Percentiles rank a stretch among this genome's conserved stretches.
These are phyloP conservation scores for Chrysoporthe deuterocubensis DNA, from an alignment of 2,329 filamentous ascomycete species.

Conservation along the genomic window DNA sequence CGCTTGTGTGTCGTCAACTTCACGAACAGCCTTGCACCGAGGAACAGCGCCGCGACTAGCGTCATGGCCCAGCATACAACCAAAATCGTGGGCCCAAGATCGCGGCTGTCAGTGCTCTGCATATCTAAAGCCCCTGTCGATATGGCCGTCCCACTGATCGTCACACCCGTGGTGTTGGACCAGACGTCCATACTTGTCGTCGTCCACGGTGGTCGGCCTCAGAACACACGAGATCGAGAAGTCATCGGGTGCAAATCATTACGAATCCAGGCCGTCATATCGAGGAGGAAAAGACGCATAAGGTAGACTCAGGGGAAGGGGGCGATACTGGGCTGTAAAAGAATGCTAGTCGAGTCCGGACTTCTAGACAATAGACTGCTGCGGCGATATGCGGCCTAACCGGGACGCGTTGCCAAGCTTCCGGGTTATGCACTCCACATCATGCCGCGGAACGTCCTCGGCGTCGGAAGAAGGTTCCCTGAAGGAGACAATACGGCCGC, in stretches of 20 bases:
- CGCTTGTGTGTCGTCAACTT: constrained; percentile 7
- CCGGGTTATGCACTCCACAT: background rate
- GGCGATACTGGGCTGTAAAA: background rate
- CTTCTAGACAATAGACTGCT: background rate
- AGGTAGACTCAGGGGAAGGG: background rate
- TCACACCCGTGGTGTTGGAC: background rate
- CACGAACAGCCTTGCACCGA: background rate
- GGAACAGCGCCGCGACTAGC: background rate
- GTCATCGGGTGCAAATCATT: no score
- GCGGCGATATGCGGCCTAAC: background rate
- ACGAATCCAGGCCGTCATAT: background rate
- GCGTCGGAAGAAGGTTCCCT: background rate
- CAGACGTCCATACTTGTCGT: background rate
- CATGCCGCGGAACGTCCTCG: background rate
- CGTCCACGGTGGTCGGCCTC: background rate
- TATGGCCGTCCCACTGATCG: background rate
- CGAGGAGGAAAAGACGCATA: background rate
- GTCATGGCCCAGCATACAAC: constrained; percentile 11
- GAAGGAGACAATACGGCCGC: background rate
- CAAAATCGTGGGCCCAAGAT: constrained; percentile 5
- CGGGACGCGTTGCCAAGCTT: background rate
- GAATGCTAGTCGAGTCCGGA: background rate
- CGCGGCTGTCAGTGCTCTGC: background rate
- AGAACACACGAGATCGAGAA: background rate
- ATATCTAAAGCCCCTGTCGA: background rate